Percentiles rank a stretch among this genome's conserved stretches.
Conservation (phyloP, 2,329 filamentous ascomycete species). For the Colletotrichum liriopes region DNA sequence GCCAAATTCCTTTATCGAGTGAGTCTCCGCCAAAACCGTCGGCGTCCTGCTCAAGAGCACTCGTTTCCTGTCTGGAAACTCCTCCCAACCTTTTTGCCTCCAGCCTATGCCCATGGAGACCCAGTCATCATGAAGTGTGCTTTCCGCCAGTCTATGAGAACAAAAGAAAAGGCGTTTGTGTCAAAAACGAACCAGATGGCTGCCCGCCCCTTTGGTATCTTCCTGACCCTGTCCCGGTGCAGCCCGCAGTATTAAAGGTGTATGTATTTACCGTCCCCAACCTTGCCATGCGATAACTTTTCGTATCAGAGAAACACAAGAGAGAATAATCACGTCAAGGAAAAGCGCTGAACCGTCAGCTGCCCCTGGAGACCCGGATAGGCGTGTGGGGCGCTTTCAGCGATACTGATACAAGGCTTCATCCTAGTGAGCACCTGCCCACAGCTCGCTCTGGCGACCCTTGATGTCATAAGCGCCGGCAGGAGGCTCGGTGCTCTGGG, state of each 20-base stretch:
- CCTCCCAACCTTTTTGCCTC: constrained; percentile 38
- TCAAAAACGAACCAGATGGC: constrained; percentile 35
- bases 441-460: constrained; percentile 69
- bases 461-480: constrained; percentile 74
- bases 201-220: constrained; percentile 39
- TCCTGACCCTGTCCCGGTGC: constrained; percentile 31
- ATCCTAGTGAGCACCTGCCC: constrained; percentile 64
- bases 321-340: constrained; percentile 9
- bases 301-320: constrained; percentile 19
- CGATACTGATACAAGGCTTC: background rate
- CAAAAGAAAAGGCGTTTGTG: constrained; percentile 38
- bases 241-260: constrained; percentile 44
- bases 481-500: constrained; percentile 80
- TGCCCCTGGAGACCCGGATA: background rate
- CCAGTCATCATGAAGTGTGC: constrained; percentile 41
- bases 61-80: constrained; percentile 38
- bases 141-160: constrained; percentile 41
- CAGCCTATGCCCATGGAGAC: constrained; percentile 36
- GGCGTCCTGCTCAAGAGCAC: constrained; percentile 17
- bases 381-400: background rate
- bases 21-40: constrained; percentile 16
- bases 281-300: constrained; percentile 43
- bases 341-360: constrained; percentile 3
- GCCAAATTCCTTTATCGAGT: constrained; percentile 31
- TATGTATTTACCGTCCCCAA: constrained; percentile 44